Percentiles rank a stretch among this genome's conserved stretches.
phyloP scores from a whole-genome alignment of 768 basidiomycete species.

The Tylopilus felleus region DNA sequence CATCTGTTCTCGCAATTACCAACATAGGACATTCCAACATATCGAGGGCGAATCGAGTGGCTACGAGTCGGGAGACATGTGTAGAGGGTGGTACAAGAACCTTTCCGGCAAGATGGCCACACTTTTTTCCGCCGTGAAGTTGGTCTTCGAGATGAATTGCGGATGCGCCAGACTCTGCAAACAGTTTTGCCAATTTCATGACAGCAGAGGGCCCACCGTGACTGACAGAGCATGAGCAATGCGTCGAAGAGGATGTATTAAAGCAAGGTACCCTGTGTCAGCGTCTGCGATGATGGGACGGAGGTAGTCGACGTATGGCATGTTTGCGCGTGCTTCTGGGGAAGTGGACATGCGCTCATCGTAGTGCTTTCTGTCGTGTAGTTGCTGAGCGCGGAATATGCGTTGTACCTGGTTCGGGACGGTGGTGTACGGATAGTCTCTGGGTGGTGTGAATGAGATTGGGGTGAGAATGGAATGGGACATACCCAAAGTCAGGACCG shows the following conservation, averaged over 20 bases:
- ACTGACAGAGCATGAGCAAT: constrained; percentile 37
- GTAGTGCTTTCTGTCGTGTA: constrained; percentile 92
- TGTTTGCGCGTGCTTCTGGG: constrained; percentile 58
- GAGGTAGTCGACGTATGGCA: constrained; percentile 83
- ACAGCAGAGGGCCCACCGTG: constrained; percentile 92
- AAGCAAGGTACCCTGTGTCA: constrained; percentile 74
- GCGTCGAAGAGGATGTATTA: neutral
- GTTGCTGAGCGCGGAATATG: constrained; percentile 85
- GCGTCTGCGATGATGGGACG: constrained; percentile 93
- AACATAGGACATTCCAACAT: constrained; percentile 85
- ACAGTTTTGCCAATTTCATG: constrained; percentile 91
- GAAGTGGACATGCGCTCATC: constrained; percentile 74
- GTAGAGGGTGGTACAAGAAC: constrained; percentile 89
- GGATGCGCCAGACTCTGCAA: constrained; percentile 92
- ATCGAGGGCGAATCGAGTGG: constrained; percentile 89
- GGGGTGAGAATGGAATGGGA: neutral
- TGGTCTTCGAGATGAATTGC: constrained; percentile 94
- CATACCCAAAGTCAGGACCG: constrained; percentile 84
- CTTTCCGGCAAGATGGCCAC: constrained; percentile 89
- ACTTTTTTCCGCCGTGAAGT: constrained; percentile 93
- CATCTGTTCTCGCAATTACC: constrained; percentile 88
- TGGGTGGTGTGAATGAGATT: constrained; percentile 27
- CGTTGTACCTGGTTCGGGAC: constrained; percentile 95
- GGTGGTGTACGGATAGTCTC: constrained; percentile 94
- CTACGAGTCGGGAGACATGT: constrained; percentile 79